Base-by-base conservation (phyloP, 805 yeast species). In the Wickerhamomyces strasburgensis region DNA sequence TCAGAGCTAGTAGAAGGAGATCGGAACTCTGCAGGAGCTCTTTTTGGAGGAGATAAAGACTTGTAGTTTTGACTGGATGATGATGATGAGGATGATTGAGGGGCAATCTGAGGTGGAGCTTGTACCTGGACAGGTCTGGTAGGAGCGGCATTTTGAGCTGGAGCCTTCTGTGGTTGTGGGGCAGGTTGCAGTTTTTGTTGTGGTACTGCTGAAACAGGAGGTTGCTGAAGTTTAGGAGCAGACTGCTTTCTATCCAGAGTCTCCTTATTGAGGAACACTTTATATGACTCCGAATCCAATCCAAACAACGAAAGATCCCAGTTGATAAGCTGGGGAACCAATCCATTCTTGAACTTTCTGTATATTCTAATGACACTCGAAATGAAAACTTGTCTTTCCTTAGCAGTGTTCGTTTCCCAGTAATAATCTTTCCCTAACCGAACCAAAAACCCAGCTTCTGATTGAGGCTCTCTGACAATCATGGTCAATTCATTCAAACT, bases 391-490 rank as follows among this genome's bases (percentile, higher is more conserved):
- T 71, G 67, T 42, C 81, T 68, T 46, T 78, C 87, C 37, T 70
- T 69, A 1, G 78, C 63, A 0, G 76, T 59, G 38, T 68, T 64
- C 1, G 85, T 78, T 44, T 72, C 79, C 97, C 97, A 89, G 61
- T 79, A 89, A 58, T 89, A 90, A 31, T 71, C 76, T 54, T 88
- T 89, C 28, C 83, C 83, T 54, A 90, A 68, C 14, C 65, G 65
- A 36, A 84, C 64, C 0, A 70, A 43, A 39, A 84, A 67, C 2
- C 89, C 87, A 34, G 74, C 71, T 3, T 67, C 71, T 10, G 70
- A 71, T 19, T 62, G 70, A 23, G 43, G 37, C 42, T 80, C 85
- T 38, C 73, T 67, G 23, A 78, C 77, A 2, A 89, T 58, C 29
- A 60, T 58, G 4, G 67, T 57, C 45, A 90, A 64, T 48, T 85